These are phyloP conservation scores for Candida sonorensis DNA, from an alignment of 805 yeast species.

Conservation along the genomic window DNA sequence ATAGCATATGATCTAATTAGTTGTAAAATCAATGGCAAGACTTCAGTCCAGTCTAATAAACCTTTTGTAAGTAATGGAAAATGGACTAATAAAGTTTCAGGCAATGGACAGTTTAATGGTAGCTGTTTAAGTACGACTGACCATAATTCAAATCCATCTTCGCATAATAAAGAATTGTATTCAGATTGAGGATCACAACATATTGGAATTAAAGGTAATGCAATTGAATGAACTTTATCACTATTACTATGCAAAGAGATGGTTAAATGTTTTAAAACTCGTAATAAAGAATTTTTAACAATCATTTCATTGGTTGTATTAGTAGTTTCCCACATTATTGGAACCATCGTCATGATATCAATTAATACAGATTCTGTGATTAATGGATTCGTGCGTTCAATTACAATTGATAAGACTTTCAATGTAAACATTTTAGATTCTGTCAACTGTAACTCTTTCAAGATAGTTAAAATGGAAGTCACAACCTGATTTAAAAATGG, in stretches of 20 bases:
- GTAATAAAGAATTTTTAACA: slow-evolving; percentile 41
- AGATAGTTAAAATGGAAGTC: slow-evolving; percentile 38
- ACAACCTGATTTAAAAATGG: slow-evolving; percentile 56
- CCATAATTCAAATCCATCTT: slow-evolving; percentile 88
- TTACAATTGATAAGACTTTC: slow-evolving; percentile 56
- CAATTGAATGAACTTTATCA: slow-evolving; percentile 40
- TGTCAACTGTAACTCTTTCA: slow-evolving; percentile 47
- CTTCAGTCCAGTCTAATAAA: slow-evolving; percentile 66
- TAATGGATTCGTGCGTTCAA: slow-evolving; percentile 60
- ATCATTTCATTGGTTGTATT: slow-evolving; percentile 36
- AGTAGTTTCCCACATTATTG: slow-evolving; percentile 68
- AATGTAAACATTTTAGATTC: slow-evolving; percentile 76
- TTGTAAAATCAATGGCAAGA: slow-evolving; percentile 55
- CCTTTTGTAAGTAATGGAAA: slow-evolving; percentile 52
- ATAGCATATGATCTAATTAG: slow-evolving; percentile 59
- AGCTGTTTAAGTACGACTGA: slow-evolving; percentile 56
- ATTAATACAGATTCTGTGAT: slow-evolving; percentile 44
- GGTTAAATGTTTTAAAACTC: slow-evolving; percentile 53
- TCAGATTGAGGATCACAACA: slow-evolving; percentile 59
- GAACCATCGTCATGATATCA: slow-evolving; percentile 50
- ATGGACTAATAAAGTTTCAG: slow-evolving; percentile 34
- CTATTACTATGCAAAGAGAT: slow-evolving; percentile 51
- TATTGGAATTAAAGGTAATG: slow-evolving; percentile 55
- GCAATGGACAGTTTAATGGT: slow-evolving; percentile 32
- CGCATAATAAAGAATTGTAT: slow-evolving; percentile 53